A percentile compares a stretch with the other conserved stretches of the same genome.
Conservation (phyloP, 768 basidiomycete genomes). For the Lactarius sanguifluus region DNA sequence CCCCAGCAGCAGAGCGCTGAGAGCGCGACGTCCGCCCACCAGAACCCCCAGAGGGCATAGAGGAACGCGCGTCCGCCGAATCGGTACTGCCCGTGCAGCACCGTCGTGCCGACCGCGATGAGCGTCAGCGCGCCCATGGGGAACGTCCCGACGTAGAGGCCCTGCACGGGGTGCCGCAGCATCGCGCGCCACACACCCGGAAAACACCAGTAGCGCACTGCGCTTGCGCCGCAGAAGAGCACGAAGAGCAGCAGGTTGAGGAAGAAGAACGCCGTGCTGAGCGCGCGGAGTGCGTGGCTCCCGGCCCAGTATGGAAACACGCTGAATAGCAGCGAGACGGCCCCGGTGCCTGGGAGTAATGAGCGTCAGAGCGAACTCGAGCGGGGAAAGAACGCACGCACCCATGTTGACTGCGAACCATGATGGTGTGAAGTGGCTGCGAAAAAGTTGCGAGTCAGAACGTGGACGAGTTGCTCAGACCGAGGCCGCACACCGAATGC, state of each 20-base stretch:
- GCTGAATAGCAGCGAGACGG: constrained; percentile 42
- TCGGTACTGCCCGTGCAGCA: constrained; percentile 45
- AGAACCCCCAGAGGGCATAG: constrained; percentile 58
- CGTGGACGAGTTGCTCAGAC: background rate
- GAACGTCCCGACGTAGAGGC: constrained; percentile 48
- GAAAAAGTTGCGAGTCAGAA: background rate
- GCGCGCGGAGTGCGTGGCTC: constrained; percentile 39
- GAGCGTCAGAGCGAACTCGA: no score
- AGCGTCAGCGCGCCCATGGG: constrained; percentile 65
- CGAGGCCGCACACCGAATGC: constrained; percentile 36
- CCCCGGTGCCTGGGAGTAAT: constrained; percentile 34
- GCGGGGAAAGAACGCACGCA: constrained; percentile 32
- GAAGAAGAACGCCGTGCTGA: constrained; percentile 49
- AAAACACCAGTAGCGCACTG: constrained; percentile 53
- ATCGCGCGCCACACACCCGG: constrained; percentile 50
- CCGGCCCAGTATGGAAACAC: constrained; percentile 25
- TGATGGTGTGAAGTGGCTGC: constrained; percentile 53
- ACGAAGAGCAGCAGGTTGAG: constrained; percentile 44
- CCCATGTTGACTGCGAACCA: constrained; percentile 62
- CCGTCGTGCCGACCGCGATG: constrained; percentile 49
- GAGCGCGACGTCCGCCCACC: constrained; percentile 65
- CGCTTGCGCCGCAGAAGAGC: constrained; percentile 45
- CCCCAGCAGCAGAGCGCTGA: constrained; percentile 61
- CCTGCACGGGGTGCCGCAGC: constrained; percentile 51
- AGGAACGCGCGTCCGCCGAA: constrained; percentile 55